A percentile compares a stretch with the other conserved stretches of the same genome.
phyloP scores from a whole-genome alignment of 2,329 filamentous ascomycete species.

The Mycosphaerella sp. region DNA sequence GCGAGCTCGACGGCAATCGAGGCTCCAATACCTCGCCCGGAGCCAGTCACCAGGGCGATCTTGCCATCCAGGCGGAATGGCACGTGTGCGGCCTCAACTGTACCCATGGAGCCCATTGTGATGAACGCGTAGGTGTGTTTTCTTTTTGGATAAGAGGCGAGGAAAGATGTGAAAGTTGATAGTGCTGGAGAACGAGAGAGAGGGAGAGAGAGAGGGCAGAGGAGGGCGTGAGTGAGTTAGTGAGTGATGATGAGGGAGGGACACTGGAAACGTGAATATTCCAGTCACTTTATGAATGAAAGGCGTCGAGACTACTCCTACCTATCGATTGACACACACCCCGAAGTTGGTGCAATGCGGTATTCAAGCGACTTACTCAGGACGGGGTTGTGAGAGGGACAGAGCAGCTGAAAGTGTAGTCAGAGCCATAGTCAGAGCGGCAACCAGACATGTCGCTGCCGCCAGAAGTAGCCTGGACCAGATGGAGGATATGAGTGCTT shows the following conservation, averaged over 20 bases:
- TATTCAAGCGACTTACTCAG: background rate
- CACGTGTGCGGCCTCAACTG: background rate
- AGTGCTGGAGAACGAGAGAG: background rate
- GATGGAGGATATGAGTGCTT: too few species aligned
- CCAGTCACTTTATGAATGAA: background rate
- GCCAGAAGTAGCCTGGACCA: too few species aligned
- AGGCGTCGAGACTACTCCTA: background rate
- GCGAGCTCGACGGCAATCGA: constrained; percentile 59
- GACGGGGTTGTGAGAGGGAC: background rate
- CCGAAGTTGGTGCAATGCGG: background rate
- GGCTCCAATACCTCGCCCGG: constrained; percentile 56
- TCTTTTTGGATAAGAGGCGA: background rate
- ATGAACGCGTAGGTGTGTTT: too few species aligned
- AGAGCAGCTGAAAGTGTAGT: background rate
- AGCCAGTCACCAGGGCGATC: constrained; percentile 46
- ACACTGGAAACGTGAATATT: background rate
- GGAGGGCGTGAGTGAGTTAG: background rate
- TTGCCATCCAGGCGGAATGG: constrained; percentile 44
- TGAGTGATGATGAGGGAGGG: background rate
- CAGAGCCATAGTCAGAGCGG: background rate
- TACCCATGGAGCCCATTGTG: constrained; percentile 15
- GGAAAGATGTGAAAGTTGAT: background rate
- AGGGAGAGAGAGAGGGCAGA: background rate
- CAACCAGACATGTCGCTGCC: background rate
- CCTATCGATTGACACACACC: background rate